Percentiles rank a stretch among this genome's conserved stretches.
Conservation (phyloP, 345 rosid species). For the Gossypium raimondii region DNA sequence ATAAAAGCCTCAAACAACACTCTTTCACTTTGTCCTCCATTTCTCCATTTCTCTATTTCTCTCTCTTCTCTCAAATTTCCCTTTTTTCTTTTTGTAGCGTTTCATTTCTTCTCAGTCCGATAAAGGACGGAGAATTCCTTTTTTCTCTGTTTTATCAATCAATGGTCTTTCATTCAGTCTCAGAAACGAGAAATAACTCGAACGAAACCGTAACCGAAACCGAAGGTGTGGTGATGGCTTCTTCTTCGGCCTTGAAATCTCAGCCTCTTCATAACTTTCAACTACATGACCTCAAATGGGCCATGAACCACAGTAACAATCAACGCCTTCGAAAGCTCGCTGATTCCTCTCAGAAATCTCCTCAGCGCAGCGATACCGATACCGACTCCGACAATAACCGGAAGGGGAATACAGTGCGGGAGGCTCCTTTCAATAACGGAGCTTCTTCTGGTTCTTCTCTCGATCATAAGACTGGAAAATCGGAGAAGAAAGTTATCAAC, state of each 20-base stretch:
- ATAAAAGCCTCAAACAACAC: not conserved
- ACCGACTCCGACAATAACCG: constrained; percentile 27
- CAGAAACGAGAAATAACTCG: not conserved
- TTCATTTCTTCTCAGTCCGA: not conserved
- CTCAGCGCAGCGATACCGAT: constrained; percentile 4
- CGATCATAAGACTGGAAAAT: constrained; percentile 23
- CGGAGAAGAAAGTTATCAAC: constrained; percentile 19
- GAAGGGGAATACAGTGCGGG: constrained; percentile 18
- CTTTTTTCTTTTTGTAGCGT: not conserved
- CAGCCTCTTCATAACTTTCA: constrained; percentile 72
- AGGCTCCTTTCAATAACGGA: constrained; percentile 19
- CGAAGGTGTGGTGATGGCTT: constrained; percentile 15
- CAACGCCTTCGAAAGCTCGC: constrained; percentile 38
- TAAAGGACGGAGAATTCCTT: not conserved
- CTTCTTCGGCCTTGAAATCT: constrained; percentile 44
- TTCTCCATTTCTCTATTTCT: not conserved
- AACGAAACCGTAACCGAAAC: not conserved
- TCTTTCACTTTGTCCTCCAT: not conserved
- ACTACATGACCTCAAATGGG: constrained; percentile 55
- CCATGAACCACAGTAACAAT: constrained; percentile 37
- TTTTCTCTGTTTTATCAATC: not conserved
- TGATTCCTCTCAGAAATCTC: constrained; percentile 18
- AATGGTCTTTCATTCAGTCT: constrained; percentile 12
- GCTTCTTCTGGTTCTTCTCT: constrained; percentile 19
- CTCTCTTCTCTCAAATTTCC: not conserved